phyloP scores from a whole-genome alignment of 352 stramenopile species.

The Pythium oligandrum region DNA sequence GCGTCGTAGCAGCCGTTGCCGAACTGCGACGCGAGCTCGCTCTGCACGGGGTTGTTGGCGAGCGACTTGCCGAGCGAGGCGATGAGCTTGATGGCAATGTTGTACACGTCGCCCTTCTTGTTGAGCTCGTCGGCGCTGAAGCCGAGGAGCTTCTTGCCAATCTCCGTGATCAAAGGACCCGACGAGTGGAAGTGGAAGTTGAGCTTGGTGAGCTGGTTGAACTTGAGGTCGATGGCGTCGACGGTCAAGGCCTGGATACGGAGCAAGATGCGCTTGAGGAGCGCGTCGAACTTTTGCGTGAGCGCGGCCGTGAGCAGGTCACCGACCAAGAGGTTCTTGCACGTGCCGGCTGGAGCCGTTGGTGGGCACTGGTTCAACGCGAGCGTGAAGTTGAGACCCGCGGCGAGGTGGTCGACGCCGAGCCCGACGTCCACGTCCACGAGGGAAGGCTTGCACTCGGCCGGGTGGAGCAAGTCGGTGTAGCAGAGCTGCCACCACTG shows the following conservation, averaged over 20 bases:
- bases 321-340: constrained; percentile 42
- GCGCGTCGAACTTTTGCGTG: constrained; percentile 21
- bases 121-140: constrained; percentile 50
- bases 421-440: constrained; percentile 36
- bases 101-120: constrained; percentile 64
- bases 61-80: constrained; percentile 39
- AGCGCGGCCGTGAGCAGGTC: constrained; percentile 35
- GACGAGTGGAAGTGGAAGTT: constrained; percentile 41
- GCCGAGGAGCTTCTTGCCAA: constrained; percentile 41
- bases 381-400: constrained; percentile 28
- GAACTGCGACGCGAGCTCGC: constrained; percentile 32
- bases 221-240: constrained; percentile 27
- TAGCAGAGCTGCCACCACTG: constrained; percentile 66
- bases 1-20: constrained; percentile 42
- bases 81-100: constrained; percentile 29
- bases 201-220: constrained; percentile 46
- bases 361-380: constrained; percentile 33
- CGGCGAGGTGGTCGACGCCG: constrained; percentile 26
- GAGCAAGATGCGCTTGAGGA: constrained; percentile 25
- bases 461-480: constrained; percentile 45
- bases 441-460: constrained; percentile 29
- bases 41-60: constrained; percentile 42
- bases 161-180: constrained; percentile 30
- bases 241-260: constrained; percentile 31
- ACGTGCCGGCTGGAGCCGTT: constrained; percentile 26